phyloP scores from a whole-genome alignment of 495 filamentous ascomycete species.

The Aspergillus coremiiformis region DNA sequence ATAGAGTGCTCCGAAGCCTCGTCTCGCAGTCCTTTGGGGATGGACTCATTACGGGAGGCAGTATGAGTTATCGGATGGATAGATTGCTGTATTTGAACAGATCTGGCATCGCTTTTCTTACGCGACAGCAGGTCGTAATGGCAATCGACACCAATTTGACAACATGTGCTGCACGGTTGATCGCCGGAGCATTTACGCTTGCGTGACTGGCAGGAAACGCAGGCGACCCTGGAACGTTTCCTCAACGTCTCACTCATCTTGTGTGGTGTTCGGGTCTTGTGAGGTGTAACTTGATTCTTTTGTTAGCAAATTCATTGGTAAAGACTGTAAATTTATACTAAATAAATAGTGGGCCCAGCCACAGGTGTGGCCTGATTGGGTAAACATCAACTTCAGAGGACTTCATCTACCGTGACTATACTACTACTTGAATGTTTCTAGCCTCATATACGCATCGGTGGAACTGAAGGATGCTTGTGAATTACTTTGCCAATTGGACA shows the following conservation, averaged over 20 bases:
- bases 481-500: no score
- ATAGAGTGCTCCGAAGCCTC: slow-evolving; percentile 10
- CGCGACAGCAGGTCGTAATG: slow-evolving; percentile 33
- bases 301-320: no score
- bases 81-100: slow-evolving; percentile 12
- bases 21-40: background rate
- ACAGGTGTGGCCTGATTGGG: no score
- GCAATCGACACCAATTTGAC: slow-evolving; percentile 42
- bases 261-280: slow-evolving; percentile 1
- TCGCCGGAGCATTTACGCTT: slow-evolving; percentile 50
- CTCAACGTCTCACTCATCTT: slow-evolving; percentile 30
- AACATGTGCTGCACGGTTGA: slow-evolving; percentile 45
- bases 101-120: slow-evolving; percentile 25
- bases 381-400: no score
- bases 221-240: slow-evolving; percentile 43
- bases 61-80: slow-evolving; percentile 10
- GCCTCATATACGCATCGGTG: no score
- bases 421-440: no score
- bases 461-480: no score
- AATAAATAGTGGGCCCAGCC: background rate
- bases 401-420: no score
- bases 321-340: no score
- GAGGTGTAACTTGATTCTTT: background rate
- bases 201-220: slow-evolving; percentile 43
- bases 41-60: slow-evolving; percentile 8